Conservation (phyloP, 345 rosid species). For the Dovyalis caffra region DNA sequence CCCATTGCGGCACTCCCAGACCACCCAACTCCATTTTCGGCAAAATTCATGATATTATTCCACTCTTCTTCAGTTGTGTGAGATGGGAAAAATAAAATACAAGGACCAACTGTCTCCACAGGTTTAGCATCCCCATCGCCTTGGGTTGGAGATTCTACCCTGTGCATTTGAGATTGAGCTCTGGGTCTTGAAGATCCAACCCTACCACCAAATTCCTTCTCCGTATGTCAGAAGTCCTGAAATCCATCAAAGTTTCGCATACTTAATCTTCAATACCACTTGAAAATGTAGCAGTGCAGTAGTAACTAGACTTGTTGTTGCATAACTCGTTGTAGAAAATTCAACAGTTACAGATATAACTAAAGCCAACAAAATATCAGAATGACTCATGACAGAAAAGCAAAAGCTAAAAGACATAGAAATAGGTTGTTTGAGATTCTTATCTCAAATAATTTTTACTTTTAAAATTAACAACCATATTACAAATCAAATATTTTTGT, state of each 20-base stretch:
- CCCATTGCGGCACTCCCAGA: slow-evolving; percentile 71
- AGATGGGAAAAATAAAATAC: slow-evolving; percentile 51
- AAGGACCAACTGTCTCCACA: slow-evolving; percentile 41
- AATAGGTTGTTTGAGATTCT: not conserved
- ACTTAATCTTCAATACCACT: not conserved
- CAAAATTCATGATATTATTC: slow-evolving; percentile 32
- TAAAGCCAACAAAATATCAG: not conserved
- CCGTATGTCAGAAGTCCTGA: slow-evolving; percentile 30
- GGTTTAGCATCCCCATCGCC: slow-evolving; percentile 23
- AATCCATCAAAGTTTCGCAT: slow-evolving; percentile 22
- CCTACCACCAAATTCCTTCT: slow-evolving; percentile 18
- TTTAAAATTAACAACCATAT: too few relatives aligned
- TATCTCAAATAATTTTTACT: too few relatives aligned
- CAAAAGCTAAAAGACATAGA: not conserved
- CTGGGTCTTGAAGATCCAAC: too few relatives aligned
- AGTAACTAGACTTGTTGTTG: not conserved
- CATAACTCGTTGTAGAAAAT: not conserved
- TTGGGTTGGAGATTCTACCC: slow-evolving; percentile 16
- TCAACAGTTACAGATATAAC: not conserved
- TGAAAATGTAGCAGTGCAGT: slow-evolving; percentile 6
- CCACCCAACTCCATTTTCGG: slow-evolving; percentile 51
- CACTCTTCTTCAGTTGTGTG: slow-evolving; percentile 40
- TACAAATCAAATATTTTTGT: too few relatives aligned
- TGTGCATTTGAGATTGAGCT: too few relatives aligned
- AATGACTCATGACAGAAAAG: not conserved